Percentiles rank a stretch among this genome's conserved stretches.
phyloP scores from a whole-genome alignment of 805 yeast genomes.

The Sugiyamaella marilandica region DNA sequence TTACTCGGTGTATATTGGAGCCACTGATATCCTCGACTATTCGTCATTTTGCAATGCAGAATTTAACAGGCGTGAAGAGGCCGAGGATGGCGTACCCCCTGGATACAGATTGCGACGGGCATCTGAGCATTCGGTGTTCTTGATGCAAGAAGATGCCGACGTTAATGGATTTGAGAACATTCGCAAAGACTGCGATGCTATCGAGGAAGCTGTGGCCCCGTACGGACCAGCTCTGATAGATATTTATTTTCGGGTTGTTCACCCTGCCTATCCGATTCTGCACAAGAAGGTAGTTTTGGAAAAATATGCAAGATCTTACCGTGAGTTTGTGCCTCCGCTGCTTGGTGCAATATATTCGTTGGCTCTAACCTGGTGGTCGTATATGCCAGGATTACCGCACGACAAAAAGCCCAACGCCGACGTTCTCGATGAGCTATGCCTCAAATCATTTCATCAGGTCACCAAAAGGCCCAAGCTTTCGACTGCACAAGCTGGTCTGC shows the following conservation, averaged over 20 bases:
- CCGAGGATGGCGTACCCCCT: conserved; percentile 69
- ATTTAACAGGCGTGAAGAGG: conserved; percentile 51
- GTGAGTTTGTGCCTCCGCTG: conserved; percentile 85
- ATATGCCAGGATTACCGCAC: conserved; percentile 60
- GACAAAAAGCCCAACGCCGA: not conserved
- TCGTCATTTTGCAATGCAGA: conserved; percentile 56
- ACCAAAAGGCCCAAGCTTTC: conserved; percentile 76
- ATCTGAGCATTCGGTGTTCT: conserved; percentile 65
- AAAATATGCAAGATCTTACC: conserved; percentile 79
- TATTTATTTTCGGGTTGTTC: conserved; percentile 74
- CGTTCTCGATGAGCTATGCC: conserved; percentile 71
- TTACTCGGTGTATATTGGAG: conserved; percentile 80
- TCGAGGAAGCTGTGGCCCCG: conserved; percentile 82
- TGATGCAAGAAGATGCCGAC: conserved; percentile 63
- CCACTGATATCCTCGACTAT: conserved; percentile 78
- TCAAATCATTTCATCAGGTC: conserved; percentile 58
- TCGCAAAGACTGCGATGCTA: conserved; percentile 71
- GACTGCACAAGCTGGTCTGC: conserved; percentile 82
- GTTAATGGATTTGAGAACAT: conserved; percentile 47
- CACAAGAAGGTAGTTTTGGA: conserved; percentile 87
- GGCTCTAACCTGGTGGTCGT: conserved; percentile 92
- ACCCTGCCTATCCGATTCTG: conserved; percentile 83
- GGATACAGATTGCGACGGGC: conserved; percentile 70
- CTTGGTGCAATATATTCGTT: conserved; percentile 83
- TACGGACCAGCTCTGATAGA: conserved; percentile 69